A percentile compares a stretch with the other conserved stretches of the same genome.
Evolutionary conservation across 495 filamentous ascomycete genomes (phyloP).

Genomic region (Podospora appendiculata): DNA sequence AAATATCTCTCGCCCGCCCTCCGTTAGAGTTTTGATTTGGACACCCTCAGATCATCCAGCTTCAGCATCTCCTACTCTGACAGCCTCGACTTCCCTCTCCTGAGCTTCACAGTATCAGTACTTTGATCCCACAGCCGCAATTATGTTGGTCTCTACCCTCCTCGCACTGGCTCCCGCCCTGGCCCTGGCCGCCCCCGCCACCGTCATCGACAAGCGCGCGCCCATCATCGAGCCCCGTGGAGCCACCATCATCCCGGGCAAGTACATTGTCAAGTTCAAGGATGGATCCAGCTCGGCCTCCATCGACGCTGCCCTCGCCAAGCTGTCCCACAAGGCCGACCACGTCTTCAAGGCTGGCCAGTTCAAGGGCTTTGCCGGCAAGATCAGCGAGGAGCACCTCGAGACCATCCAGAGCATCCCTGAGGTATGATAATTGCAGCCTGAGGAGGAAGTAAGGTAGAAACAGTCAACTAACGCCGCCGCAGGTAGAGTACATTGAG

Average conservation of each 20-base stretch:
- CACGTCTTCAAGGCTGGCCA: slow-evolving; percentile 28
- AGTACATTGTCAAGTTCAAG: slow-evolving; percentile 52
- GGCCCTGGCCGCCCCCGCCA: slow-evolving; percentile 15
- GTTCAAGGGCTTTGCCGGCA: slow-evolving; percentile 40
- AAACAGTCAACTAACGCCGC: too few species aligned
- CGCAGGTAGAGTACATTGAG: slow-evolving; percentile 49
- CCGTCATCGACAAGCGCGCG: slow-evolving; percentile 11
- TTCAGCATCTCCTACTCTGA: neutral
- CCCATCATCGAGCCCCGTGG: slow-evolving; percentile 30
- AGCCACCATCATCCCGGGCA: slow-evolving; percentile 32
- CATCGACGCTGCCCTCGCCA: slow-evolving; percentile 23
- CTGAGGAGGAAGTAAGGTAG: too few species aligned
- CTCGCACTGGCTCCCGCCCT: slow-evolving; percentile 13
- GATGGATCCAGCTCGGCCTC: slow-evolving; percentile 26
- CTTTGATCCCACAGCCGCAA: neutral
- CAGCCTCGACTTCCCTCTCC: too few species aligned
- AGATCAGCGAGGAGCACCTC: slow-evolving; percentile 26
- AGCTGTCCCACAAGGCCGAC: slow-evolving; percentile 27
- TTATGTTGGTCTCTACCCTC: slow-evolving; percentile 8
- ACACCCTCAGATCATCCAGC: neutral
- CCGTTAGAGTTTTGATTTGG: neutral
- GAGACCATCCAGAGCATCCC: slow-evolving; percentile 34
- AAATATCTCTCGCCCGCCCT: slow-evolving; percentile 2
- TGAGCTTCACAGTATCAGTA: too few species aligned
- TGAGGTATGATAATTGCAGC: too few species aligned